Conservation (phyloP, 129 eudicot species). For the Pulicaria dysenterica region DNA sequence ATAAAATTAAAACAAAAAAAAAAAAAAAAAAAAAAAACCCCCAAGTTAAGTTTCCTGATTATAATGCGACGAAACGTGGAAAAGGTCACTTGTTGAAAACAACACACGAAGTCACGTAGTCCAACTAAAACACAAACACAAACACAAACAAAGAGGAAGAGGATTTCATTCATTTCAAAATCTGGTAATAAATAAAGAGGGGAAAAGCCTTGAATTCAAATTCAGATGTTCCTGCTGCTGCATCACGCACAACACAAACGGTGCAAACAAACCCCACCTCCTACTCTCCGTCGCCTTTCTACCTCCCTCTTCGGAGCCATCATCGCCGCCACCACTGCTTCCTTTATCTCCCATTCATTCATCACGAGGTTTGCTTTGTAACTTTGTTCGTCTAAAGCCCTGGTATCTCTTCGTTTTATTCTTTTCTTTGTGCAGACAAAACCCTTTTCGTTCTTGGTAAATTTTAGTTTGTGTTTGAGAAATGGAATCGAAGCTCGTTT, state of each 20-base stretch:
- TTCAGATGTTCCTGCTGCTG: constrained; percentile 20
- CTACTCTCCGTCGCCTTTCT: constrained; percentile 16
- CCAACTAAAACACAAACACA: constrained; percentile 23
- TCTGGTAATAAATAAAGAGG: constrained; percentile 37
- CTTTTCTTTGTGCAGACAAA: constrained; percentile 6
- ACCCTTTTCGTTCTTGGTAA: background rate
- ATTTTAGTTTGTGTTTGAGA: background rate
- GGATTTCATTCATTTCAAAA: constrained; percentile 29
- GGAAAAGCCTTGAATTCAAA: constrained; percentile 35
- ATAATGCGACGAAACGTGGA: constrained; percentile 17
- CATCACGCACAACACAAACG: constrained; percentile 21
- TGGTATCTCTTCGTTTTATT: constrained; percentile 3
- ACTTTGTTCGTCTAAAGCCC: background rate
- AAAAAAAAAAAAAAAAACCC: background rate
- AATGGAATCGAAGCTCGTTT: constrained; percentile 24
- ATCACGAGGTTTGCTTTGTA: constrained; percentile 21
- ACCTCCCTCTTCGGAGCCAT: constrained; percentile 5
- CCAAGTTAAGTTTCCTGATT: background rate
- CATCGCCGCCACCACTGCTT: constrained; percentile 22
- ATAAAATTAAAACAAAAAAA: too few relatives aligned
- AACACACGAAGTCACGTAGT: constrained; percentile 33
- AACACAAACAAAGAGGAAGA: background rate
- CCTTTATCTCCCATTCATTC: constrained; percentile 7
- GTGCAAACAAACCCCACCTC: constrained; percentile 5
- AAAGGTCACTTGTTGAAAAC: constrained; percentile 24